Percentiles rank a stretch among this genome's conserved stretches.
These are phyloP conservation scores for Solanum pinnatisectum DNA, from an alignment of 257 asterid species.

Conservation along the genomic window DNA sequence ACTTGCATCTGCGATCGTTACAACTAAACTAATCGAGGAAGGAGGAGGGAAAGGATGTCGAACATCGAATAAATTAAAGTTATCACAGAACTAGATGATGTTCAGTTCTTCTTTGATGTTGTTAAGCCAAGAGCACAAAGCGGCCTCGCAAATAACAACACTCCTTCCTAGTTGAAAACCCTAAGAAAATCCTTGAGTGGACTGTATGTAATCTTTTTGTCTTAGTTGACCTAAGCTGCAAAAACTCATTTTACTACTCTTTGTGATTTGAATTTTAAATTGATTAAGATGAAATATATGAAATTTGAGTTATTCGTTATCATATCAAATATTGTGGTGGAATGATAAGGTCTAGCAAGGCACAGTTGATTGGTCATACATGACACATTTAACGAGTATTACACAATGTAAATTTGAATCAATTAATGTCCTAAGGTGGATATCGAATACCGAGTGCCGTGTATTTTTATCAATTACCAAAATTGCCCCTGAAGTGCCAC, in stretches of 20 bases:
- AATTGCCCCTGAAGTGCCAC: neutral
- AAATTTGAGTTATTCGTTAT: neutral
- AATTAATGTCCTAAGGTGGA: neutral
- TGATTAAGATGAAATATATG: neutral
- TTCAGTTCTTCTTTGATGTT: neutral
- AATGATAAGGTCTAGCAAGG: neutral
- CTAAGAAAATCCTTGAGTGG: neutral
- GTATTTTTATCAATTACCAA: neutral
- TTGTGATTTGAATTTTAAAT: neutral
- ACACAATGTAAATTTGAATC: neutral
- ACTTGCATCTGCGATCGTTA: neutral
- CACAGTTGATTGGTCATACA: neutral
- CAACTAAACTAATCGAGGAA: neutral
- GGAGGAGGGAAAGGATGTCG: too few species aligned
- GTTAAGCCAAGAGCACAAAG: neutral
- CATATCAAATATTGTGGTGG: accelerated
- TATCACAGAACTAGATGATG: too few species aligned
- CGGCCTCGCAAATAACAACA: neutral
- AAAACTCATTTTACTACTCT: too few species aligned
- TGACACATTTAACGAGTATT: accelerated
- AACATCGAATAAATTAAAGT: too few species aligned
- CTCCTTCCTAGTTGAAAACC: neutral
- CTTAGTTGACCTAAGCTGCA: neutral
- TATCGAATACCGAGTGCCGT: neutral
- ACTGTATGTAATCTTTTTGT: too few species aligned